Base-by-base conservation (phyloP, 1,284 basidiomycete genomes). In the Flammula alnicola region DNA sequence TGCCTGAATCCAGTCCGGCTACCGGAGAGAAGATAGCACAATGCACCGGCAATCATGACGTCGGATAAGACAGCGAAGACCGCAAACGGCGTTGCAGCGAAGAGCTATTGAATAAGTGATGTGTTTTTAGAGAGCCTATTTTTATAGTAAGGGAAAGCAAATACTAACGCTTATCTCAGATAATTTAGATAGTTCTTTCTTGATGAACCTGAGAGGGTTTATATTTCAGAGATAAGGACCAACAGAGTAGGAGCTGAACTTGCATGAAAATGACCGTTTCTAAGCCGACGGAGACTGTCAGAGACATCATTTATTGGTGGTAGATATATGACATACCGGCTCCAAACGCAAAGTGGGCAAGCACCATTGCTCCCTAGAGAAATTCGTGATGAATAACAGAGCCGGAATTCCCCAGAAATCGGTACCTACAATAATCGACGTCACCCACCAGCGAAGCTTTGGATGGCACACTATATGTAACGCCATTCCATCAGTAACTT, bases 81-180 rank as follows among this genome's bases (percentile, higher is more conserved):
- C 8, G 70, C 71, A 42, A 74, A 73, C 2, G 71, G 72, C 20
- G 67, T 69, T 1, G 69, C 70, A 1, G 72, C 71, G 27, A 67
- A 62, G 5, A 71, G 54, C 73, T 74, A 47, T 11, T 19, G 3
- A 25, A 29, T 27, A 9, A 17, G 19, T n/a, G 3, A 27, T 29
- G 32, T 22, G 6, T 6, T 26, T 45, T 36, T 29, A 41, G 5
- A 9, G 20, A 68, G 50, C 67, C 69, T 44, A 25, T 14, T n/a
- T n/a, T n/a, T 11, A 38, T 5, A 5, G 30, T 17, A 41, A 32
- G 17, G 12, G 27, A 32, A 8, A 8, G 12, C 5, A 30, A 30
- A 17, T 12, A 49, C 62, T 23, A 40, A 73, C 71, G 9, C 67
- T 70, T 19, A 74, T 66, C 45, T 68, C 62, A 19, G 63, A 52